phyloP scores from a whole-genome alignment of 805 yeast genomes.

The Sugiyamaella mastotermitis region DNA sequence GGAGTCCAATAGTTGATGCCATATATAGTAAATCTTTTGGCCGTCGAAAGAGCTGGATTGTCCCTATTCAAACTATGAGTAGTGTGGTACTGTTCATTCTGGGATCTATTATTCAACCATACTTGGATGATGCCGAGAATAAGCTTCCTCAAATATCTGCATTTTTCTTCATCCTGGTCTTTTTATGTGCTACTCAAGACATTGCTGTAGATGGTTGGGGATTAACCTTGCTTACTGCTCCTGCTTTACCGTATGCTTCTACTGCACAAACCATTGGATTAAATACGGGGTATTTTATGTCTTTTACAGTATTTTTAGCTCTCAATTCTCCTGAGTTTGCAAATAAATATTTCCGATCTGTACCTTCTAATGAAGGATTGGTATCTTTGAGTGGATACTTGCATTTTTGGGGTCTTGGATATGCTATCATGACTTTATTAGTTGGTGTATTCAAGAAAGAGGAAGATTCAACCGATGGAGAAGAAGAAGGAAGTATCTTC shows the following conservation, averaged over 20 bases:
- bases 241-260: slow-evolving; percentile 82
- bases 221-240: slow-evolving; percentile 70
- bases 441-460: slow-evolving; percentile 62
- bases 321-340: slow-evolving; percentile 90
- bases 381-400: slow-evolving; percentile 71
- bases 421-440: slow-evolving; percentile 57
- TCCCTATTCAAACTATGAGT: slow-evolving; percentile 83
- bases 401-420: slow-evolving; percentile 68
- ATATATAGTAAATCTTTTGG: slow-evolving; percentile 63
- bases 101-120: slow-evolving; percentile 50
- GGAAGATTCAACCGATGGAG: slow-evolving; percentile 45
- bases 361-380: slow-evolving; percentile 59
- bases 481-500: slow-evolving; percentile 29
- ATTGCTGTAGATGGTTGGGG: slow-evolving; percentile 99
- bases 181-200: slow-evolving; percentile 95
- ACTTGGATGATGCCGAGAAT: slow-evolving; percentile 40
- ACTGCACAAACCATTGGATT: slow-evolving; percentile 97
- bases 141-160: slow-evolving; percentile 55
- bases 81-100: slow-evolving; percentile 60
- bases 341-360: slow-evolving; percentile 66
- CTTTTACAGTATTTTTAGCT: slow-evolving; percentile 87
- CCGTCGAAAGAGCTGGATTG: slow-evolving; percentile 86
- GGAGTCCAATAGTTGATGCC: slow-evolving; percentile 97
- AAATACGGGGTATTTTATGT: slow-evolving; percentile 85
- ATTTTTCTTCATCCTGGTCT: slow-evolving; percentile 69